Evolutionary conservation across 768 basidiomycete species (phyloP), one percentile per base, ranked within the genome.

Genomic region (Gautieria morchelliformis): DNA sequence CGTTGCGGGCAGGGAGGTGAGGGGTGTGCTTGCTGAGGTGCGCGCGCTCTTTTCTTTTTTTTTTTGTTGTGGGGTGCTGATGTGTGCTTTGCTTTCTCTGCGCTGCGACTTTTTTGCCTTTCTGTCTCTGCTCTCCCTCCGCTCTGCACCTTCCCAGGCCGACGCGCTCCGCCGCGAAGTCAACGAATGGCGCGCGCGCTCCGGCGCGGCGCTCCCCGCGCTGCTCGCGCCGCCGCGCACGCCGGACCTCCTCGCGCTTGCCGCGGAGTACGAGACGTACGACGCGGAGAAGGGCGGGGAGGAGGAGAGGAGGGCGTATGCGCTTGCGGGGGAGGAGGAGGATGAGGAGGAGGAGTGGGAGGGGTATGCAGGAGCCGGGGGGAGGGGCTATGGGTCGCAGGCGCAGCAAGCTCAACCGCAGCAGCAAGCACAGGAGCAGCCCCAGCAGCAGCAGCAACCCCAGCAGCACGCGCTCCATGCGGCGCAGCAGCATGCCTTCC

Each of bases 171-270:
- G 93, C 52, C 79, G 84, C 49, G 93, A 99, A 69, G 77, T 97
- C 64, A 96, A 97, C 72, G 89, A 93, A 60, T 96, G 93, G 89
- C 85, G 93, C 58, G n/a, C n/a, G n/a, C n/a, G n/a, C n/a, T 81
- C 82, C 24, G 83, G 79, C 22, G 15, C 45, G n/a, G 11, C 40
- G 24, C 78, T 93, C 56, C 81, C 83, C 24, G 79, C 78, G 61
- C 75, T 84, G 58, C 87, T 90, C 47, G 87, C 91, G 65, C 85
- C 87, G 19, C 70, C 80, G 44, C 78, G 88, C 59, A 78, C 83
- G 30, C 84, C 89, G 33, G 86, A 78, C 35, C 89, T 91, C 68
- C 70, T 75, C 35, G 57, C 58, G 24, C 60, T 66, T 27, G 47
- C 66, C 52, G 59, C 49, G 49, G 63, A 63, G 46, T 61, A 63